Evolutionary conservation across 139 green algal species (phyloP), one percentile per base, ranked within the genome.

Genomic region (Raphidocelis subcapitata): DNA sequence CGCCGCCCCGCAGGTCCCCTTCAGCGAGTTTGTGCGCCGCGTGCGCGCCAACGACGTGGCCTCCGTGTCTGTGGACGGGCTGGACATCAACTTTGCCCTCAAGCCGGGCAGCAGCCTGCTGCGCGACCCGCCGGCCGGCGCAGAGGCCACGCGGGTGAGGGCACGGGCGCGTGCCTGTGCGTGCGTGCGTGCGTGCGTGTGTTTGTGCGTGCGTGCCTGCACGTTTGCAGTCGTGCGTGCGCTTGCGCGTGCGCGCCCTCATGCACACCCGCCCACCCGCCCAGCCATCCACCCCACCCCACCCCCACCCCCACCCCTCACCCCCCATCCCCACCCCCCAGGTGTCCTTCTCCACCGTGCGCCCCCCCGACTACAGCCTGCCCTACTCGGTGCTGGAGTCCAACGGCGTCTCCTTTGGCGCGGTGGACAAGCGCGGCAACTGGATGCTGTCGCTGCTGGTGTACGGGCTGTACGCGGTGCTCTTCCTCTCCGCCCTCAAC

Each of bases 351-450:
- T 74, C 81, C n/a, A 96, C 92, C 0, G 74, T 88, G 29, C 80
- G 88, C 21, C 93, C 93, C 3, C 67, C 63, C 2, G 93, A 98
- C 77, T 91, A 93, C 79, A 73, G 67, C 47, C 84, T 88, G 28
- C 92, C 92, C 1, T 97, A 97, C 67, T 85, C 86, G 0, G n/a
- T 78, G 37, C 55, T 93, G 32, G 79, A 85, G 47, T 63, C 72
- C 29, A 89, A 95, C 70, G 70, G 79, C 14, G 81, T 95, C 8
- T 76, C 86, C 49, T 93, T 97, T 77, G 82, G 66, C 2, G 86
- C 88, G 4, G 62, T 89, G n/a, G 88, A 95, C 46, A 86, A 81
- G 49, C 73, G 76, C 23, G 78, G 70, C 49, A 86, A 83, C 36
- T 56, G 66, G 26, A 29, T 93, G 24, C 66, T 88, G 23, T 91